A percentile compares a stretch with the other conserved stretches of the same genome.
These are phyloP conservation scores for Diaporthe citrichinensis DNA, from an alignment of 2,329 filamentous ascomycete species.

Conservation along the genomic window DNA sequence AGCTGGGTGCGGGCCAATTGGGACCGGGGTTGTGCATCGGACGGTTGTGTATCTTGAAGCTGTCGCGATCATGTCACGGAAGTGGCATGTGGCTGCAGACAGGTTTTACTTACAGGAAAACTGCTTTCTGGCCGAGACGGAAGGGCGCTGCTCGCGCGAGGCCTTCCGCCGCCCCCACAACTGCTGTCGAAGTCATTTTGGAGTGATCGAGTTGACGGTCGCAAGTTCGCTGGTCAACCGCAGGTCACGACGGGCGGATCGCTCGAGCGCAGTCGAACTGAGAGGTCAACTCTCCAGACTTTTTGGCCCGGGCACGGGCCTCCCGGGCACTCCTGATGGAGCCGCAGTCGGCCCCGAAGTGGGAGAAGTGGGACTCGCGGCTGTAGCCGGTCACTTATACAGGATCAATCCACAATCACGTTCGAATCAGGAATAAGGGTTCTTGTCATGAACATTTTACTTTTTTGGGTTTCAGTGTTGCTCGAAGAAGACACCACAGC, in stretches of 20 bases:
- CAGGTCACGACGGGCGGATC: slow-evolving; percentile 5
- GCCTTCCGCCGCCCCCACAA: slow-evolving; percentile 52
- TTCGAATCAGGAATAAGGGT: background rate
- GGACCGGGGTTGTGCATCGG: background rate
- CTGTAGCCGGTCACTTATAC: slow-evolving; percentile 31
- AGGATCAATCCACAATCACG: slow-evolving; percentile 32
- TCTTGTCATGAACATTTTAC: slow-evolving; percentile 26
- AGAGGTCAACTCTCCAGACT: slow-evolving; percentile 33
- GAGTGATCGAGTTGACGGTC: slow-evolving; percentile 1
- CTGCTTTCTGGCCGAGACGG: slow-evolving; percentile 65
- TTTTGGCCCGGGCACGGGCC: slow-evolving; percentile 37
- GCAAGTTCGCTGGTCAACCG: slow-evolving; percentile 28
- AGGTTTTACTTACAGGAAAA: slow-evolving; percentile 66
- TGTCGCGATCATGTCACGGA: background rate
- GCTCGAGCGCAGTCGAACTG: slow-evolving; percentile 6
- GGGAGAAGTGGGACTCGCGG: slow-evolving; percentile 26
- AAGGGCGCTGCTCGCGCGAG: slow-evolving; percentile 59
- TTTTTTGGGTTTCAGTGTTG: slow-evolving; percentile 30
- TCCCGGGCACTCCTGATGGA: background rate
- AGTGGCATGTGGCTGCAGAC: background rate
- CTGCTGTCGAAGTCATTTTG: slow-evolving; percentile 43
- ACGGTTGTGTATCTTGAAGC: background rate
- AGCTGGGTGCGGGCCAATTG: background rate
- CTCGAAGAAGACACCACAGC: slow-evolving; percentile 35
- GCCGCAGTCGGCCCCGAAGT: slow-evolving; percentile 32